phyloP scores from a whole-genome alignment of 129 eudicot genomes.

The Centella asiatica region DNA sequence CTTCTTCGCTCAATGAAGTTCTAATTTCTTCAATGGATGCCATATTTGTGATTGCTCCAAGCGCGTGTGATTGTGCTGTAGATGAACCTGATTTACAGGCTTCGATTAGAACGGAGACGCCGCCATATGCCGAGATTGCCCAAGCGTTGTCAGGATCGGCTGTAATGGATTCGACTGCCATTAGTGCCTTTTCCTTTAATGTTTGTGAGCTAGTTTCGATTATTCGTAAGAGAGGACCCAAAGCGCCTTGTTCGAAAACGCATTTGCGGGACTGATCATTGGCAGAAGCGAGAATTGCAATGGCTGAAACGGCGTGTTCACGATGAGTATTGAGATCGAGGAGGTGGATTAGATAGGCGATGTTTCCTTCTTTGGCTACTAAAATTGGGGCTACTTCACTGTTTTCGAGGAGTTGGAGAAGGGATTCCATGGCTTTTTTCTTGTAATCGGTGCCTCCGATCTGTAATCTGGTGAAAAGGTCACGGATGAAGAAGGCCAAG shows the following conservation, averaged over 20 bases:
- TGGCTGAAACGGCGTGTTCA: conserved; percentile 51
- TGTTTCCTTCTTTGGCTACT: conserved; percentile 56
- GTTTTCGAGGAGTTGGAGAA: conserved; percentile 40
- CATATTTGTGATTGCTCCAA: conserved; percentile 62
- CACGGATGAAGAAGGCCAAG: conserved; percentile 44
- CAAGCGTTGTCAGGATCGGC: conserved; percentile 74
- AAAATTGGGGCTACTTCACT: conserved; percentile 40
- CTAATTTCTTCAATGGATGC: conserved; percentile 56
- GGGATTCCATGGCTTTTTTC: conserved; percentile 59
- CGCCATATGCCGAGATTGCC: conserved; percentile 81
- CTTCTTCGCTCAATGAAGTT: conserved; percentile 46
- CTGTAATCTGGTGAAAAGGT: conserved; percentile 68
- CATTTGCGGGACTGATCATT: conserved; percentile 48
- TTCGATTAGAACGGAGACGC: conserved; percentile 54
- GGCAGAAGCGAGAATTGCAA: conserved; percentile 44
- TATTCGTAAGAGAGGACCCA: conserved; percentile 64
- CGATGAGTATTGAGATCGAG: conserved; percentile 51
- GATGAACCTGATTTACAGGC: conserved; percentile 61
- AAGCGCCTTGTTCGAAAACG: conserved; percentile 70
- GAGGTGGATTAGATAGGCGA: conserved; percentile 41
- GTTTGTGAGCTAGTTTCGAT: conserved; percentile 47
- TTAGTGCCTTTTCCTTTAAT: conserved; percentile 57
- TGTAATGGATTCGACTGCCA: conserved; percentile 70
- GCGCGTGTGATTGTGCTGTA: conserved; percentile 47
- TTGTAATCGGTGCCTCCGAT: conserved; percentile 75